Conservation (phyloP, 2,329 filamentous ascomycete genomes). For the Fusarium sp. region DNA sequence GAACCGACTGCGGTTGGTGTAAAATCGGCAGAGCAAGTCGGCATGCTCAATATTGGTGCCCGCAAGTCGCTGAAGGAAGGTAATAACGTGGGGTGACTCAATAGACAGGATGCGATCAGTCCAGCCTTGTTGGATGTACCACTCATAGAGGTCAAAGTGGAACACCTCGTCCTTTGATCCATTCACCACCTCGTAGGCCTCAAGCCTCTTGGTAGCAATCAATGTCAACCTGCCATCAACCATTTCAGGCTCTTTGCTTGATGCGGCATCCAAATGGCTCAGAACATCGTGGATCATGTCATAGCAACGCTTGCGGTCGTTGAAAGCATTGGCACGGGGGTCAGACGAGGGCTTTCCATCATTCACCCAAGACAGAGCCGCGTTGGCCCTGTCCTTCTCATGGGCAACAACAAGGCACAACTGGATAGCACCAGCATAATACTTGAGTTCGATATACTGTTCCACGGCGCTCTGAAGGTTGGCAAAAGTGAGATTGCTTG, state of each 20-base stretch:
- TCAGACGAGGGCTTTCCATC: constrained; percentile 83
- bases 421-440: constrained; percentile 94
- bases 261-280: constrained; percentile 79
- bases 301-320: constrained; percentile 83
- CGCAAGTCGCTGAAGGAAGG: constrained; percentile 85
- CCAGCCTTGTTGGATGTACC: constrained; percentile 91
- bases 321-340: constrained; percentile 74
- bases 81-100: constrained; percentile 86
- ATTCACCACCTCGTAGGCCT: constrained; percentile 93
- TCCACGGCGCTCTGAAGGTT: constrained; percentile 83
- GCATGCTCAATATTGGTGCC: constrained; percentile 80
- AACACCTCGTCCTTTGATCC: constrained; percentile 92
- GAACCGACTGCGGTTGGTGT: constrained; percentile 85
- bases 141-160: constrained; percentile 96
- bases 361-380: constrained; percentile 86
- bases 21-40: constrained; percentile 93
- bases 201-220: constrained; percentile 81
- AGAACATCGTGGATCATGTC: constrained; percentile 88
- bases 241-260: constrained; percentile 75
- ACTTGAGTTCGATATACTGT: constrained; percentile 85
- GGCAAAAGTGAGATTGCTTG: constrained; percentile 81
- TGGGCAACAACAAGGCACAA: constrained; percentile 86
- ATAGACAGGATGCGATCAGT: constrained; percentile 87
- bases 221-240: constrained; percentile 84
- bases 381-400: constrained; percentile 88